Conservation (phyloP, 2,329 filamentous ascomycete genomes). For the Diplodia scrobiculata region DNA sequence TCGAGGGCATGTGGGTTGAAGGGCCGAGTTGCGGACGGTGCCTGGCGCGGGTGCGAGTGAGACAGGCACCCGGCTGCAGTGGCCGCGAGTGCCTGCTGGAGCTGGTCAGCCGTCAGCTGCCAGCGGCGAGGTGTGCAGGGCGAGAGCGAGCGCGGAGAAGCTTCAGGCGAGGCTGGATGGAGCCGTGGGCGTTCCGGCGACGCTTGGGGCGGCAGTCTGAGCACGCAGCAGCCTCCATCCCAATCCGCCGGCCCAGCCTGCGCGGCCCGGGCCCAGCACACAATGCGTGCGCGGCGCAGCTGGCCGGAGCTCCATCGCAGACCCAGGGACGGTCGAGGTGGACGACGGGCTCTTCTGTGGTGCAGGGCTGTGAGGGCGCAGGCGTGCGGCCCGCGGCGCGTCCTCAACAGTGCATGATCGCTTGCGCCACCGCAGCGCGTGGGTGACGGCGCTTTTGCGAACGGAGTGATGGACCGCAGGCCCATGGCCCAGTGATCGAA, state of each 20-base stretch:
- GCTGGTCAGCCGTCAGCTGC: constrained; percentile 18
- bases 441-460: constrained; percentile 11
- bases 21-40: neutral
- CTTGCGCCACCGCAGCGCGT: constrained; percentile 15
- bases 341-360: neutral
- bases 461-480: constrained; percentile 8
- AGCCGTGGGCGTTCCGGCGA: constrained; percentile 11
- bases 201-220: constrained; percentile 14
- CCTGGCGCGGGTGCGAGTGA: constrained; percentile 11
- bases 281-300: neutral
- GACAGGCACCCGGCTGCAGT: constrained; percentile 13
- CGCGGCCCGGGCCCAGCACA: constrained; percentile 1
- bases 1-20: neutral
- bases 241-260: constrained; percentile 12
- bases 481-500: constrained; percentile 15
- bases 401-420: constrained; percentile 13
- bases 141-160: constrained; percentile 9
- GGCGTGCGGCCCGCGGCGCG: constrained; percentile 8
- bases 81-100: neutral
- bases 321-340: neutral
- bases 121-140: constrained; percentile 3
- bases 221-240: constrained; percentile 3
- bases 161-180: constrained; percentile 14
- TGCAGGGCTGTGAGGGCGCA: constrained; percentile 5
- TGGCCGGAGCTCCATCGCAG: neutral